Conservation (phyloP, 2,329 filamentous ascomycete species). For the Clonostachys solani region DNA sequence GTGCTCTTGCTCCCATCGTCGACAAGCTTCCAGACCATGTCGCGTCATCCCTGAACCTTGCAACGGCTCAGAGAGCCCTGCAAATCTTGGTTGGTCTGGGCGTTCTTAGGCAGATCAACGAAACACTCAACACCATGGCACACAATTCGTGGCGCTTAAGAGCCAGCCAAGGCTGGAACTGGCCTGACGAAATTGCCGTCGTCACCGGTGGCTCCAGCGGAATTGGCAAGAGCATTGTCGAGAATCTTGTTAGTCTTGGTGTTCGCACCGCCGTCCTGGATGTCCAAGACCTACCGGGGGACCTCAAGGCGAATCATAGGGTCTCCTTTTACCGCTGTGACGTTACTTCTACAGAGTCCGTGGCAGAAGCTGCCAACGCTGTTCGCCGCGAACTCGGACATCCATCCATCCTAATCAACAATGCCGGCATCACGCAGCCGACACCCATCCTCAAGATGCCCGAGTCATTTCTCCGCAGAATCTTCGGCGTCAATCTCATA, state of each 20-base stretch:
- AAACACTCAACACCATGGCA: constrained; percentile 15
- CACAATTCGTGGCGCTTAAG: constrained; percentile 19
- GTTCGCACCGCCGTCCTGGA: constrained; percentile 68
- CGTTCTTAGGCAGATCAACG: constrained; percentile 14
- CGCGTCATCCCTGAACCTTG: neutral
- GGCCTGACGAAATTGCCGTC: constrained; percentile 33
- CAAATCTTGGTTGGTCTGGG: constrained; percentile 14
- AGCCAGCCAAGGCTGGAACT: constrained; percentile 19
- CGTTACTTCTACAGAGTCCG: constrained; percentile 34
- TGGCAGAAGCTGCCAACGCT: constrained; percentile 32
- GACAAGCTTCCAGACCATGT: constrained; percentile 1
- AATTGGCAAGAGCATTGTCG: constrained; percentile 30
- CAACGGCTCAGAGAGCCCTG: constrained; percentile 5
- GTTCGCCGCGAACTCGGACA: constrained; percentile 44
- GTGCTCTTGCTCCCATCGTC: constrained; percentile 5
- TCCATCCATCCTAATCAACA: constrained; percentile 68
- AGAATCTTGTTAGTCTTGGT: constrained; percentile 25
- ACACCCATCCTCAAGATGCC: constrained; percentile 53
- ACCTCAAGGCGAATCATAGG: constrained; percentile 9
- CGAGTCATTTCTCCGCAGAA: constrained; percentile 53
- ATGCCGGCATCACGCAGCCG: constrained; percentile 59
- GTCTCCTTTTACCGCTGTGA: constrained; percentile 30
- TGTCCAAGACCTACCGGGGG: constrained; percentile 31
- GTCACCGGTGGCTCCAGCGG: constrained; percentile 38
- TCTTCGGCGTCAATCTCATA: constrained; percentile 66